Evolutionary conservation across 2,329 filamentous ascomycete genomes (phyloP), one percentile per base, ranked within the genome.

Genomic region (Fusarium torulosum): DNA sequence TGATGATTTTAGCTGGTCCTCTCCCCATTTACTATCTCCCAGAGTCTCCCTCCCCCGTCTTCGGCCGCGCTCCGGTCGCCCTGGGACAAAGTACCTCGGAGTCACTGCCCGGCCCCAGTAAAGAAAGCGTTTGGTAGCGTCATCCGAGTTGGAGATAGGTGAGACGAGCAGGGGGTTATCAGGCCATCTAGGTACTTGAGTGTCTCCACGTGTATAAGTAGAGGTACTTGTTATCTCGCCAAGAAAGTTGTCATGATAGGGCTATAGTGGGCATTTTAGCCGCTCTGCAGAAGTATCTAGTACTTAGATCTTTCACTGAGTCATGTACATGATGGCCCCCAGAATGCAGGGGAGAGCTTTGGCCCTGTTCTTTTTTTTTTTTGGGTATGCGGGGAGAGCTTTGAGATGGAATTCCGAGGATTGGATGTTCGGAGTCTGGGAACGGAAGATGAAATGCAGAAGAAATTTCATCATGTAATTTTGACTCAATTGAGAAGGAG

Each of bases 311-410:
- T 43, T 66, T 68, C 66, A 68, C 66, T 69, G 66, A 68, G 66
- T 68, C 66, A 68, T 47, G 66, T 68, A 69, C 27, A 17, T 35
- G 64, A 45, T 68, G 45, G 52, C 27, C 63, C 66, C 66, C 65
- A 44, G 60, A 66, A 53, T 44, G 23, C 20, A 42, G 17, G 50
- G 25, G 25, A 25, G 27, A 40, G 35, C 38, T 55, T 41, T 33
- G 43, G 47, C 59, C 58, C 35, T 47, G 37, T 10, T 31, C 14
- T 25, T 47, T 9, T 9, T 25, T 25, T 25, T 61, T 49, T 63
- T 43, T 63, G 38, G 46, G 37, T 63, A 63, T 63, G 59, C 59
- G 59, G 59, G 59, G 59, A 63, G 49, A 63, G 51, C 44, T 62
- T 45, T 56, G 53, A 19, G 33, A 20, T 33, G 37, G 29, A 63